These are phyloP conservation scores for Fagopyrum tataricum DNA, from an alignment of 148 eudicot genomes.

Conservation along the genomic window DNA sequence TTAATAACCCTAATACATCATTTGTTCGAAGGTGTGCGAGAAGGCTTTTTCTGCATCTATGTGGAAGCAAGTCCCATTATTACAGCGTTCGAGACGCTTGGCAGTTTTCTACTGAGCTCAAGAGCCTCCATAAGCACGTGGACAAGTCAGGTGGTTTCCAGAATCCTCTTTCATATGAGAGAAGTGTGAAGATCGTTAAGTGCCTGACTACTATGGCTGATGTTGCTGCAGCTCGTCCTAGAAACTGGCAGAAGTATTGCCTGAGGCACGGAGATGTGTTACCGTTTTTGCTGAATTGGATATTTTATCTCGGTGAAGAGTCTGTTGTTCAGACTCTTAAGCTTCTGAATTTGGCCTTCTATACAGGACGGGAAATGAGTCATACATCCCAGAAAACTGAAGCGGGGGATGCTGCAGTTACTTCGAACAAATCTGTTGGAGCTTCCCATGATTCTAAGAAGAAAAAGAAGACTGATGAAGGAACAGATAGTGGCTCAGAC, in stretches of 20 bases:
- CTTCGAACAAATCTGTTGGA: conserved; percentile 52
- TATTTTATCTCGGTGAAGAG: conserved; percentile 86
- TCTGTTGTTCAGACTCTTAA: conserved; percentile 82
- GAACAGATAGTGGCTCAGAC: conserved; percentile 65
- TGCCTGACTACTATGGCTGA: conserved; percentile 86
- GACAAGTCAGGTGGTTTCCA: conserved; percentile 84
- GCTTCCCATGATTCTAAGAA: conserved; percentile 76
- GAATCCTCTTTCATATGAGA: conserved; percentile 76
- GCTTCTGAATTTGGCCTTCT: conserved; percentile 81
- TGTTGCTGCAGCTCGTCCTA: conserved; percentile 93
- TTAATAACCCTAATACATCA: conserved; percentile 79
- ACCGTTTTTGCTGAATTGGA: conserved; percentile 71
- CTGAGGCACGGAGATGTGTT: conserved; percentile 81
- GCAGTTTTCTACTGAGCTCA: conserved; percentile 92
- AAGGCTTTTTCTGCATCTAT: conserved; percentile 89
- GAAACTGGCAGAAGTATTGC: conserved; percentile 99
- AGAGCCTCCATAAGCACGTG: conserved; percentile 80
- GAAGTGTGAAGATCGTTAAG: conserved; percentile 91
- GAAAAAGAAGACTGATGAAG: conserved; percentile 97
- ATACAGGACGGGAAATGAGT: conserved; percentile 71
- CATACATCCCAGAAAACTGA: conserved; percentile 56
- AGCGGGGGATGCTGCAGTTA: conserved; percentile 49
- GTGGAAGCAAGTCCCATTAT: conserved; percentile 98
- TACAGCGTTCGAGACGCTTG: conserved; percentile 93
- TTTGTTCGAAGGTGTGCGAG: conserved; percentile 93